Base-by-base conservation (phyloP, 1,284 basidiomycete species). In the Pulveroboletus sp. region DNA sequence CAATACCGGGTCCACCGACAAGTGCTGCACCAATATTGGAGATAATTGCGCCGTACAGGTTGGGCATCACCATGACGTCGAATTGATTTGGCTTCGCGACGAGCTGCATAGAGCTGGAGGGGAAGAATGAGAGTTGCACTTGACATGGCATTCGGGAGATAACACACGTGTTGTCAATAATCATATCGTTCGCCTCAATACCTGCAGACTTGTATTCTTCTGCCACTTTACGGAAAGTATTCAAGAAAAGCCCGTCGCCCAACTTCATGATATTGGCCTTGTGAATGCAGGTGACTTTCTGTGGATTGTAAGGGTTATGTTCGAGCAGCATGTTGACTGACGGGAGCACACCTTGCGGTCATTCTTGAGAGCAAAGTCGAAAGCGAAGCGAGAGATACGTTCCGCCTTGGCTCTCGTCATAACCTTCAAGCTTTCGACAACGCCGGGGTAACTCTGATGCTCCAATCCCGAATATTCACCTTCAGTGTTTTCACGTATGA, bases 261-360 rank as follows among this genome's bases (percentile, higher is more conserved):
- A 99, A 87, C 78, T 99, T 99, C 97, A 99, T 99, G 81, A 99
- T 99, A 82, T 99, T 99, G 71, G 97, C 97, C 80, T 99, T 99
- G 88, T 99, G 97, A 50, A 99, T 95, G 73, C 95, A 98, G 55
- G 97, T 99, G 66, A 99, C 97, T 89, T 96, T 98, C 93, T 96
- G 68, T 9, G 45, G 51, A 37, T 57, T 43, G 43, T 45, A 19
- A 17, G 29, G 24, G 65, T 45, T 68, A 56, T 55, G 45, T 52
- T 53, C 9, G 39, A 49, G 48, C 42, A 40, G 36, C 7, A 37
- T 3, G n/a, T 12, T 24, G 24, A 8, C 32, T 36, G 33, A 52
- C 39, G 21, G 37, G 45, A 52, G 44, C 76, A 54, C 58, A 87
- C 92, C 86, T 98, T 98, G 76, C 96, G 89, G 76, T 91, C 87